Evolutionary conservation across 208 protist genomes (phyloP).

Genomic region (Wallacemonas collosoma): DNA sequence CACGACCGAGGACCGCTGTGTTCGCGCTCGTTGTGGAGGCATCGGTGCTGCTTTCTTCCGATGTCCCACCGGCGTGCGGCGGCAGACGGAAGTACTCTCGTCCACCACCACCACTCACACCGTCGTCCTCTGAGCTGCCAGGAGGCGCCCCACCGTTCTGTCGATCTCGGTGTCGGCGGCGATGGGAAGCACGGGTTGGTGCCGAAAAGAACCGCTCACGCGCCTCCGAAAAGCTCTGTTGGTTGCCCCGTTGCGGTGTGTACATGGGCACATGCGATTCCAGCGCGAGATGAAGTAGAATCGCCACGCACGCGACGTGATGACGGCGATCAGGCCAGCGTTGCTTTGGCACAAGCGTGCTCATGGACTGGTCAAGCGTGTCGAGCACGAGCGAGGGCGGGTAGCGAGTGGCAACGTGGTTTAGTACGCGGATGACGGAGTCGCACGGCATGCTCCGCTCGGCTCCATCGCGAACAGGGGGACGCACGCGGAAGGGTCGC

Average conservation of each 20-base stretch:
- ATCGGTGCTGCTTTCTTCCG: constrained; percentile 46
- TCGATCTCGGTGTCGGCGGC: constrained; percentile 14
- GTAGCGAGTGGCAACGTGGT: constrained; percentile 59
- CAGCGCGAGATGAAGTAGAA: constrained; percentile 77
- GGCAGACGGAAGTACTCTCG: constrained; percentile 18
- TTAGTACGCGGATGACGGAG: constrained; percentile 74
- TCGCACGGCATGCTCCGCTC: constrained; percentile 58
- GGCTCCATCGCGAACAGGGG: constrained; percentile 58
- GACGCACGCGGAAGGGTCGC: constrained; percentile 63
- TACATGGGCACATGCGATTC: constrained; percentile 66
- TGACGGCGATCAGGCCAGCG: constrained; percentile 66
- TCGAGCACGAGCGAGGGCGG: constrained; percentile 48
- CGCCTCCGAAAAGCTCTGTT: constrained; percentile 35
- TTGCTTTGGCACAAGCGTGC: constrained; percentile 59
- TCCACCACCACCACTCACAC: neutral
- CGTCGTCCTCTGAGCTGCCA: neutral
- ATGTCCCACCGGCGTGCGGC: constrained; percentile 19
- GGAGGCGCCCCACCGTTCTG: neutral
- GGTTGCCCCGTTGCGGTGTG: constrained; percentile 34
- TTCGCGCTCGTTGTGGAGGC: constrained; percentile 9
- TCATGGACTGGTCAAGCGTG: constrained; percentile 58
- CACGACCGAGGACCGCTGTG: neutral
- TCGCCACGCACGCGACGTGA: constrained; percentile 66
- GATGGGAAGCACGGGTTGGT: neutral
- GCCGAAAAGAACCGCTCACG: constrained; percentile 31